Conservation (phyloP, 495 filamentous ascomycete species). For the Neurospora sp. region DNA sequence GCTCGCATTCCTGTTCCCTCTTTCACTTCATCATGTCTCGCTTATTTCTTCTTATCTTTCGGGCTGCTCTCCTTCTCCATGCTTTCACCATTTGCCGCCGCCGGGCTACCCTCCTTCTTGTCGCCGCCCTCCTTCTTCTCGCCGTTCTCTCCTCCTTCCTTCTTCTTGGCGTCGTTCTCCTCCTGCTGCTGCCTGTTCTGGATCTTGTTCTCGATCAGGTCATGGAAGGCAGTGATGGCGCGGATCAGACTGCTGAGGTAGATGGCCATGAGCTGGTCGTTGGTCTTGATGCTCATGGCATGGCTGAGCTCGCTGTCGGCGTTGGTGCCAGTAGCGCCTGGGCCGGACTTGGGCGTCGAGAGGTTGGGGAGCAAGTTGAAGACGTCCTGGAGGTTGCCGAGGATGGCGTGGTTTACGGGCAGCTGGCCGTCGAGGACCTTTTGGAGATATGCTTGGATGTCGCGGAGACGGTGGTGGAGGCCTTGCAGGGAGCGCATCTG, state of each 20-base stretch:
- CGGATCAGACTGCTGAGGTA: conserved; percentile 93
- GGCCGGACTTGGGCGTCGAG: conserved; percentile 59
- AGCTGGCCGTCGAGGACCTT: conserved; percentile 89
- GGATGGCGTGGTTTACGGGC: conserved; percentile 92
- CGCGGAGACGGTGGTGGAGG: conserved; percentile 85
- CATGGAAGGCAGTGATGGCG: conserved; percentile 97
- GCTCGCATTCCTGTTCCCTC: background rate
- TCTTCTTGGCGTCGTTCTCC: conserved; percentile 72
- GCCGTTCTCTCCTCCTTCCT: conserved; percentile 38
- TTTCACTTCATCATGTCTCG: background rate
- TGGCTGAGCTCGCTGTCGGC: conserved; percentile 68
- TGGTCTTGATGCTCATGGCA: conserved; percentile 98
- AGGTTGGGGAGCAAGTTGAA: conserved; percentile 98
- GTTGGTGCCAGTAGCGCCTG: conserved; percentile 36
- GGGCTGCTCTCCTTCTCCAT: conserved; percentile 24
- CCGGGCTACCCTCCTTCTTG: conserved; percentile 53
- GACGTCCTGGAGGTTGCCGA: conserved; percentile 95
- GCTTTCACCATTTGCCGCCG: conserved; percentile 49
- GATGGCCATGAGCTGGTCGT: conserved; percentile 96
- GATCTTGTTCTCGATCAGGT: conserved; percentile 99
- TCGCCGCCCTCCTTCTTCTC: conserved; percentile 33
- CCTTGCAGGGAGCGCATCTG: conserved; percentile 97
- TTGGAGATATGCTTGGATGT: conserved; percentile 90
- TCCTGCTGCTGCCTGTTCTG: conserved; percentile 96
- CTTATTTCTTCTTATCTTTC: conserved; percentile 29